Base-by-base conservation (phyloP, 2,329 filamentous ascomycete genomes). In the Ceratocystis papillata region DNA sequence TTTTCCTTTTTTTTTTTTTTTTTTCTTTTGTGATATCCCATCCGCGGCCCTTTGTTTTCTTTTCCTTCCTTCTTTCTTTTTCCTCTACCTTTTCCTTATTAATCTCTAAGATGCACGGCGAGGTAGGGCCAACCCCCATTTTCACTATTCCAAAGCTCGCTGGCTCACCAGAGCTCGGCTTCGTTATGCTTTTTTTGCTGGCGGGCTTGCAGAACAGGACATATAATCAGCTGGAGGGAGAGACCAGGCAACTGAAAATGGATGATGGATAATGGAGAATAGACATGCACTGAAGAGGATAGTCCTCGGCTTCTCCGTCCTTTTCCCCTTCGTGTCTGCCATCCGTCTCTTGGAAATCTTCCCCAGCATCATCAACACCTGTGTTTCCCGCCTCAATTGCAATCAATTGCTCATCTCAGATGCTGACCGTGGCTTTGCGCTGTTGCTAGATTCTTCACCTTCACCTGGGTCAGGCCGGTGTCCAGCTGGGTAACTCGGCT, bases 401-500 rank as follows among this genome's bases (percentile, higher is more conserved):
- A 12, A n/a, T 25, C 25, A 59, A 59, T 33, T 59, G 60, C 60
- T 8, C 17, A 37, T 62, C 2, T 8, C 44, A 41, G 10, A 55
- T 55, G 41, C 65, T 67, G 62, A 69, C 65, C 48, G 30, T 46
- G 25, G 46, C 60, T 63, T 41, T 64, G 22, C 68, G 57, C 65
- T 41, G 67, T 68, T 65, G 37, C 37, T 69, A 85, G 83, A 80
- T 85, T 76, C 79, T 85, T 77, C 83, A 85, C 77, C 77, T 85
- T 74, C 83, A 85, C 75, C 75, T 85, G 72, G 83, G 83, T 75
- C 83, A 88, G 80, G 86, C 86, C 78, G 86, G 86, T 78, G 83
- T 81, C 74, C 86, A 88, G 83, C 84, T 88, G 70, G 86, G 86
- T 74, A 87, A 87, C 80, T 86, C 84, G 74, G 86, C 86, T 72